Base-by-base conservation (phyloP, 306 rosid species). In the Dalbergia cochinchinensis region DNA sequence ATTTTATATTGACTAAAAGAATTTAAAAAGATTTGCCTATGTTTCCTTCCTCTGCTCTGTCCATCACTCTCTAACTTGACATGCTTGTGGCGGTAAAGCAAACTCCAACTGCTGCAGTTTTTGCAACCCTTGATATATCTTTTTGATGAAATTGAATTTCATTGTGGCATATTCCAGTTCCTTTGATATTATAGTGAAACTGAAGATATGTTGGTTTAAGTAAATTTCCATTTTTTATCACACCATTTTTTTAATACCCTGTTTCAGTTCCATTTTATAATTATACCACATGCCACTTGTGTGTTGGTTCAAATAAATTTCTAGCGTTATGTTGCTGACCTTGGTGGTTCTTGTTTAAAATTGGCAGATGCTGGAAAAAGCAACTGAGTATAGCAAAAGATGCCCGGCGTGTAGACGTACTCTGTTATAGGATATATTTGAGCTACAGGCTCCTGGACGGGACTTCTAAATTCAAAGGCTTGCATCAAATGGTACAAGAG, bases 341-440 rank as follows among this genome's bases (percentile, higher is more conserved):
- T 69, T 90, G 53, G 33, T 90, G 53, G 61, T 65, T 79, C 55
- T 76, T 61, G 73, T 60, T 85, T 70, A 73, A 47, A 63, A 50
- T 51, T 89, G 80, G 80, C 92, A 95, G 99, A 77, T 89, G 82
- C 74, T 95, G 99, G 97, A 95, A 90, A 87, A 95, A 92, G 88
- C 99, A 95, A 84, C 85, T 95, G 78, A 85, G 42, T 33, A 77
- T 88, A 51, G 99, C 98, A 35, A 92, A 88, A 87, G 99, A 95
- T 83, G 98, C 98, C 31, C 92, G 99, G n/a, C 97, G 99, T 69
- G 91, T 92, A 20, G 99, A 95, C 74, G 84, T 86, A 68, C 95
- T 95, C 70, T 92, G 98, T 77, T 83, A 89, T 72, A 90, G 99
- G 87, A 85, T 92, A 85, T 91, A 89, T 84, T 64, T 95, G 90